phyloP scores from a whole-genome alignment of 2,329 filamentous ascomycete genomes.

The Fusarium lateritium region DNA sequence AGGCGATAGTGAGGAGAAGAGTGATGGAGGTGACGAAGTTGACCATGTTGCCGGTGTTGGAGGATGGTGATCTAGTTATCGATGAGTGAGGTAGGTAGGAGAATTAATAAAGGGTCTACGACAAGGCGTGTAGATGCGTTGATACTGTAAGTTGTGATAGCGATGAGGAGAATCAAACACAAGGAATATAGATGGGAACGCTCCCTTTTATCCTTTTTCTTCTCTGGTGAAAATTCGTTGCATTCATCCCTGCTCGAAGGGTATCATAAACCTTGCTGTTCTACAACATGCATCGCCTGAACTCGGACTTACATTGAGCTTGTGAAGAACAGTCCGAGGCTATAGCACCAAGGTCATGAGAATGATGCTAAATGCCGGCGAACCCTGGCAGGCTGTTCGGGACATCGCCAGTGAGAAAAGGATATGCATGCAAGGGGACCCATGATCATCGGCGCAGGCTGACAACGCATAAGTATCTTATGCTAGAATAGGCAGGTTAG shows the following conservation, averaged over 20 bases:
- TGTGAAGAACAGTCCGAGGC: neutral
- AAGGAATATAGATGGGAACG: neutral
- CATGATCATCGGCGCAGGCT: neutral
- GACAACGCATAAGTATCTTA: neutral
- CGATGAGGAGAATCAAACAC: neutral
- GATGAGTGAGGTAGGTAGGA: neutral
- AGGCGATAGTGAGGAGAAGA: slow-evolving; percentile 2
- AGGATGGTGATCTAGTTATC: neutral
- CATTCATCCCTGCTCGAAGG: neutral
- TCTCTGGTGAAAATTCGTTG: neutral
- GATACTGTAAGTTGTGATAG: neutral
- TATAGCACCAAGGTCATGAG: neutral
- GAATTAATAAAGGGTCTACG: neutral
- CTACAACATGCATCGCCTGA: neutral
- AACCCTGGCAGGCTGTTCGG: neutral
- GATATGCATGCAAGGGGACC: neutral
- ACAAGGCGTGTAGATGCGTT: neutral
- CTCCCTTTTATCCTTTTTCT: slow-evolving; percentile 7
- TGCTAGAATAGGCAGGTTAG: neutral
- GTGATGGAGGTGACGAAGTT: slow-evolving; percentile 13
- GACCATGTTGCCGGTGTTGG: slow-evolving; percentile 17
- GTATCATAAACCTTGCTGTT: too few species aligned
- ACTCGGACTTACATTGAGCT: neutral
- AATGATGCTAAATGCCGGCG: neutral
- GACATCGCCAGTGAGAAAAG: neutral